phyloP scores from a whole-genome alignment of 78 protist species.

The Dictyostelium brefeldianum region DNA sequence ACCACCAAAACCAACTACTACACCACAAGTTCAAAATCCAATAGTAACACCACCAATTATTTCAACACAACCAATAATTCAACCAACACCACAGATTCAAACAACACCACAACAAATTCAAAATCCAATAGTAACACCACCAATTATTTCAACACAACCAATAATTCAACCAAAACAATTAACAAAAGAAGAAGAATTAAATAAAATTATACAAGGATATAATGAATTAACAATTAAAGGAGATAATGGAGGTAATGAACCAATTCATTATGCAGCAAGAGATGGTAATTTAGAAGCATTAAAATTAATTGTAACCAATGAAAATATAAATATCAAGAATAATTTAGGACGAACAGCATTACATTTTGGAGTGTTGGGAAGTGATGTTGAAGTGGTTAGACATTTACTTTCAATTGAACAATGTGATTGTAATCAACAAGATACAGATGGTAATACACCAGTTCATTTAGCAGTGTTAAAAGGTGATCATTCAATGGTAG shows the following conservation, averaged over 20 bases:
- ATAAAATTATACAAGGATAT: background rate
- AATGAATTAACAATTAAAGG: background rate
- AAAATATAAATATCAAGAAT: background rate
- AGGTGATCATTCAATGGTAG: constrained; percentile 19
- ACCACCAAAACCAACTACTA: background rate
- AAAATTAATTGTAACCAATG: background rate
- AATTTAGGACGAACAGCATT: constrained; percentile 42
- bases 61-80: background rate
- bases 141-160: constrained; percentile 1
- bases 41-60: background rate
- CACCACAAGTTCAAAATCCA: background rate
- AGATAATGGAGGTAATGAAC: background rate
- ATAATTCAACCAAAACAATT: background rate
- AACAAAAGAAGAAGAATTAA: constrained; percentile 9
- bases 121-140: background rate
- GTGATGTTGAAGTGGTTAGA: background rate
- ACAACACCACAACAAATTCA: constrained; percentile 6
- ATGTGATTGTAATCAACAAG: background rate
- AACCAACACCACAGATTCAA: constrained; percentile 4
- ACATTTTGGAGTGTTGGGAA: constrained; percentile 12
- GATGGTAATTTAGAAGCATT: constrained; percentile 35
- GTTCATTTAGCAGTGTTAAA: constrained; percentile 45
- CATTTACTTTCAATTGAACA: background rate
- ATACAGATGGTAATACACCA: constrained; percentile 57
- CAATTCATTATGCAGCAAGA: constrained; percentile 11